phyloP scores from a whole-genome alignment of 2,329 filamentous ascomycete genomes.

The Fusarium sp. region DNA sequence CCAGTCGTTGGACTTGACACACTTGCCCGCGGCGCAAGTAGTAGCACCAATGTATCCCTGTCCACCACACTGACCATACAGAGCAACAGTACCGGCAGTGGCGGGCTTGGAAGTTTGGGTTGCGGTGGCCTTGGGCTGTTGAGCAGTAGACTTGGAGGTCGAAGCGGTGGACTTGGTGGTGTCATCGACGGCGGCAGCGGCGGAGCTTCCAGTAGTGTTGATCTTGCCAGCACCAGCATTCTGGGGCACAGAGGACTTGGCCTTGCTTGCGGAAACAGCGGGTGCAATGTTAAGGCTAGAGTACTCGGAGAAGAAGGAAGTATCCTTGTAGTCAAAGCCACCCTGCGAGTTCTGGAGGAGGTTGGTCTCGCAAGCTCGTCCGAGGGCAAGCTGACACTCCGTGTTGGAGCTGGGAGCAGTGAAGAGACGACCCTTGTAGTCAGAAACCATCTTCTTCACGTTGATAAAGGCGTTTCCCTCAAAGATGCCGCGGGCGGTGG shows the following conservation, averaged over 20 bases:
- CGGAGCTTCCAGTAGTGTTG: neutral
- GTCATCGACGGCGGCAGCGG: neutral
- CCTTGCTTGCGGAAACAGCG: constrained; percentile 8
- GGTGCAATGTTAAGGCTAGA: constrained; percentile 7
- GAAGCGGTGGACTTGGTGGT: neutral
- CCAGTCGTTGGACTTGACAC: constrained; percentile 8
- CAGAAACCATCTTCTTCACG: constrained; percentile 56
- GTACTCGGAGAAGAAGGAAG: constrained; percentile 19
- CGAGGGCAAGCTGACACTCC: constrained; percentile 58
- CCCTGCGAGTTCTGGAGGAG: constrained; percentile 16
- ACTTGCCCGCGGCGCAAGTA: constrained; percentile 8
- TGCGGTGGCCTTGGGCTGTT: neutral
- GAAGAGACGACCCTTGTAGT: constrained; percentile 48
- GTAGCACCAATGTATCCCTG: constrained; percentile 6
- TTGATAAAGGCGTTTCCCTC: constrained; percentile 70
- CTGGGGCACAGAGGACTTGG: constrained; percentile 2
- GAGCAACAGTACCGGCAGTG: neutral
- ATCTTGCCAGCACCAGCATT: constrained; percentile 6
- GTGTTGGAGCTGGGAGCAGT: constrained; percentile 44
- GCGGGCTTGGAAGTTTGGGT: neutral
- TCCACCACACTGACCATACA: constrained; percentile 10
- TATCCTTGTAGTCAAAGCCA: constrained; percentile 11
- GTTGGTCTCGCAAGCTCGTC: constrained; percentile 63
- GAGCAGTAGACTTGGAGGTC: neutral
- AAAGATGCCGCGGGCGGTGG: constrained; percentile 54